A percentile compares a stretch with the other conserved stretches of the same genome.
These are phyloP conservation scores for Aurantiochytrium sp. DNA, from an alignment of 108 stramenopile species.

Conservation along the genomic window DNA sequence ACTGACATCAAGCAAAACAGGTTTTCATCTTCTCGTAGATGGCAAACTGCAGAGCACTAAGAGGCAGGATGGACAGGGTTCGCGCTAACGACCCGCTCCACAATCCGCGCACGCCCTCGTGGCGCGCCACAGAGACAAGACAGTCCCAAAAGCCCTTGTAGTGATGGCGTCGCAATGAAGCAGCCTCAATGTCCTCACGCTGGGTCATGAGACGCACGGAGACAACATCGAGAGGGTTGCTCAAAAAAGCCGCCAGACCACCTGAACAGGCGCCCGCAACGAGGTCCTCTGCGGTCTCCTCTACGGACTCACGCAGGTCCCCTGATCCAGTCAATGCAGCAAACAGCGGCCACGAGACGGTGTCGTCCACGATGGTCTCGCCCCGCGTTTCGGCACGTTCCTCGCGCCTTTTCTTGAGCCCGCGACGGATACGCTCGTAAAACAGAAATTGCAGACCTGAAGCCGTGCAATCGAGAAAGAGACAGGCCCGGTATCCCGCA, in stretches of 20 bases:
- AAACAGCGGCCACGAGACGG: no score
- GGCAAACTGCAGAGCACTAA: constrained; percentile 11
- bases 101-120: background rate
- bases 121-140: background rate
- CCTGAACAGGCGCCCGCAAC: constrained; percentile 12
- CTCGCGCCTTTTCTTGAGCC: background rate
- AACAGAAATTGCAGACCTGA: constrained; percentile 2
- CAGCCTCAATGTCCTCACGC: background rate
- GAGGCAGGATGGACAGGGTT: background rate
- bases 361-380: no score
- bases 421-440: constrained; percentile 15
- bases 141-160: background rate
- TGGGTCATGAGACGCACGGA: constrained; percentile 21
- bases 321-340: background rate
- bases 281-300: background rate
- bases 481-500: background rate
- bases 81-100: constrained; percentile 21
- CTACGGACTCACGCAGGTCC: background rate
- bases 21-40: constrained; percentile 13
- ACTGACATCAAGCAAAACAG: background rate
- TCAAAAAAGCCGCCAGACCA: background rate
- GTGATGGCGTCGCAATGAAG: background rate
- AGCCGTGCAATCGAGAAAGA: background rate
- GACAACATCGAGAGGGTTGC: constrained; percentile 23
- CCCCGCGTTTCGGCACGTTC: no score